Evolutionary conservation across 2,329 filamentous ascomycete genomes (phyloP), one percentile per base, ranked within the genome.

Genomic region (Truncatella angustata): DNA sequence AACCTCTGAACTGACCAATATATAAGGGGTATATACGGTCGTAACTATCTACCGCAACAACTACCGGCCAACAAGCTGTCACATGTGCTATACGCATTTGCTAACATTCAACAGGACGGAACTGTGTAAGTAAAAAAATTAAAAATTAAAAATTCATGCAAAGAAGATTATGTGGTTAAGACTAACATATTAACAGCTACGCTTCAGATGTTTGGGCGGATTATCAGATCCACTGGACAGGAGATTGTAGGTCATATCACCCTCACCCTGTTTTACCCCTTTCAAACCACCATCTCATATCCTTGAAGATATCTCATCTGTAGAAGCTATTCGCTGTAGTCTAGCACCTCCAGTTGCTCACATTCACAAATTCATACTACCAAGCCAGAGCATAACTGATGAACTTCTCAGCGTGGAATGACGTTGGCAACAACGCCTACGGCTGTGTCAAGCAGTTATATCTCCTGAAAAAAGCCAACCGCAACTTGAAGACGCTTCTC

Each of bases 381-480:
- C 37, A 20, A 4, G 10, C 6, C 20, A 12, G 24, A 24, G 18
- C 14, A 12, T 45, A n/a, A 0, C 7, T 20, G 14, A 11, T 16
- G 10, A 20, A 7, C 14, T 20, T 24, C 5, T 42, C 50, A 75
- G 74, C 70, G 3, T 87, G 81, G 82, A 82, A 84, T 53, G 84
- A 87, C 44, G 60, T 68, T 0, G 78, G 87, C 5, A 86, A 76
- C 55, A 94, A 95, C 64, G 82, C 87, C 43, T 94, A 93, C 59
- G 91, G 91, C 35, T 88, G 85, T 64, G 69, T 90, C 49, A 94
- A 94, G 72, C 89, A 95, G 63, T 75, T 96, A 1, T 90, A 82
- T 65, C 72, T 89, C 6, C 75, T 91, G 39, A 96, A 96, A 72
- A 85, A 92, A 67, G 69, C 77, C 52, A 86, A 96, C 67, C 85